A percentile compares a stretch with the other conserved stretches of the same genome.
These are phyloP conservation scores for Tolypocladium tropicale DNA, from an alignment of 2,329 filamentous ascomycete genomes.

Conservation along the genomic window DNA sequence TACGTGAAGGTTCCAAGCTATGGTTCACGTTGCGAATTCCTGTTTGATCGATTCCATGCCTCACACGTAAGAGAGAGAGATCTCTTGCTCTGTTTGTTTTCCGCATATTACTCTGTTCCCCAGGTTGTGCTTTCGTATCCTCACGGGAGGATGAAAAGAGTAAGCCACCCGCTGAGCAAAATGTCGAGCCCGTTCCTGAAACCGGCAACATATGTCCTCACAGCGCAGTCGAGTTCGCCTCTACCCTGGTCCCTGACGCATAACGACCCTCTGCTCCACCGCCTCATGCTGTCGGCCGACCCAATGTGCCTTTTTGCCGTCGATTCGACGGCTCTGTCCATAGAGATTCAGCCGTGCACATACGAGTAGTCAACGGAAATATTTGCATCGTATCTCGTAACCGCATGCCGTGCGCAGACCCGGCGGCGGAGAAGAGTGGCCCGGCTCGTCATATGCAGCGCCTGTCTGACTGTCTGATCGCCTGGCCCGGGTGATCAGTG, in stretches of 20 bases:
- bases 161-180: not conserved
- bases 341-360: no score
- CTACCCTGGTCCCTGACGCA: not conserved
- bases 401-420: not conserved
- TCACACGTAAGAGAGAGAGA: not conserved
- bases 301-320: not conserved
- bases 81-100: not conserved
- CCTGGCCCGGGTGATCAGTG: not conserved
- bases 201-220: not conserved
- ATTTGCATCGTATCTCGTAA: not conserved
- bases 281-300: not conserved
- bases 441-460: not conserved
- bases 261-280: not conserved
- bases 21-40: not conserved
- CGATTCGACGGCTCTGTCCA: no score
- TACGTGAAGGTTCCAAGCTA: not conserved
- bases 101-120: not conserved
- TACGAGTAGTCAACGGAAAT: not conserved
- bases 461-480: not conserved
- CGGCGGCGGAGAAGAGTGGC: not conserved
- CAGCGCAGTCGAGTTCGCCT: not conserved
- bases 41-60: not conserved
- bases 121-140: not conserved
- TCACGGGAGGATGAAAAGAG: not conserved
- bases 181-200: not conserved